phyloP scores from a whole-genome alignment of 2,329 filamentous ascomycete species.

The Scedosporium apiospermum region DNA sequence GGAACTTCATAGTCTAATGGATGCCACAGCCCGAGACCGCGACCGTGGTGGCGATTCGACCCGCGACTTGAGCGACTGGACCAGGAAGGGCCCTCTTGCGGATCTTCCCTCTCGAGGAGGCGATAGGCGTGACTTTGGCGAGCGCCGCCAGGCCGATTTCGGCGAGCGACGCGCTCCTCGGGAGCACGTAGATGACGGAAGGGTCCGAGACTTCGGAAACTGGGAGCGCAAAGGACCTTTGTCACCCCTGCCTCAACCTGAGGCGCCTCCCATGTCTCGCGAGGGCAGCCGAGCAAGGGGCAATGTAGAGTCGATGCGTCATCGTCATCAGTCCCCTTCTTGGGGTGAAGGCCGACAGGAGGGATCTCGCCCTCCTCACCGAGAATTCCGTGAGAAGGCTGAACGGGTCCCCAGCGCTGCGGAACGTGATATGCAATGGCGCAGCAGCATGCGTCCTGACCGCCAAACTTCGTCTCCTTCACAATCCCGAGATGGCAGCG shows the following conservation, averaged over 20 bases:
- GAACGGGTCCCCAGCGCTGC: slow-evolving; percentile 76
- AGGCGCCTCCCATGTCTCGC: slow-evolving; percentile 38
- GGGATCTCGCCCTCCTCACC: slow-evolving; percentile 68
- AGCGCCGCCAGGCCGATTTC: slow-evolving; percentile 40
- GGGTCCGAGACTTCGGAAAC: slow-evolving; percentile 70
- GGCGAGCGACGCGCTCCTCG: slow-evolving; percentile 56
- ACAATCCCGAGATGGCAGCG: slow-evolving; percentile 62
- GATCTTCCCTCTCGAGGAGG: slow-evolving; percentile 43
- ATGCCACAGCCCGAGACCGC: slow-evolving; percentile 72
- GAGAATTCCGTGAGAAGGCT: slow-evolving; percentile 54
- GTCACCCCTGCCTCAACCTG: slow-evolving; percentile 53
- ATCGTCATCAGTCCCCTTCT: slow-evolving; percentile 59
- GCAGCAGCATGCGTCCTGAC: slow-evolving; percentile 83
- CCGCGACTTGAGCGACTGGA: slow-evolving; percentile 84
- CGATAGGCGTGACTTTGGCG: slow-evolving; percentile 30
- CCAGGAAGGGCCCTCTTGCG: slow-evolving; percentile 80
- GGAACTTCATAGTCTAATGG: slow-evolving; percentile 1
- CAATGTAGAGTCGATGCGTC: slow-evolving; percentile 51
- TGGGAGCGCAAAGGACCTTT: slow-evolving; percentile 95
- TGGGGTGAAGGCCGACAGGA: slow-evolving; percentile 70
- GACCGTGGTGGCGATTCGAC: slow-evolving; percentile 44
- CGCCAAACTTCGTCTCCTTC: slow-evolving; percentile 50
- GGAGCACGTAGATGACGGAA: slow-evolving; percentile 62
- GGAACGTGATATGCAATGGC: slow-evolving; percentile 90
- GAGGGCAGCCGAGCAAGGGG: slow-evolving; percentile 44